Evolutionary conservation across 176 grass and related monocot genomes (phyloP).

Genomic region (Metroxylon sagu): DNA sequence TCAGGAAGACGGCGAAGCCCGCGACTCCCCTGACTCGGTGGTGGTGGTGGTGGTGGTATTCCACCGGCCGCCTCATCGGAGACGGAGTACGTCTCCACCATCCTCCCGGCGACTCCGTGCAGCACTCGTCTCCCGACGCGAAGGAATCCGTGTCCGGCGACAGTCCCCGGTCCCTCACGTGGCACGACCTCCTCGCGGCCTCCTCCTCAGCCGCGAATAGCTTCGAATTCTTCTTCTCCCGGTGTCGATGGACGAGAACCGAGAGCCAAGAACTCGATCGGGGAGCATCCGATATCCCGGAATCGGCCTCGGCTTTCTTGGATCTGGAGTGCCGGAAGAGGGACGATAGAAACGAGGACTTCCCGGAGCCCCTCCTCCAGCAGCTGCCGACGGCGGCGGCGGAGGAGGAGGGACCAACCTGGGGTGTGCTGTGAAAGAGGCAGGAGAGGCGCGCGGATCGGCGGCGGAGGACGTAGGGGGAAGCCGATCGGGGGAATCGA

Average conservation of each 20-base stretch:
- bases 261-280: constrained; percentile 43
- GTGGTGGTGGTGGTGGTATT: too few relatives aligned
- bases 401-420: constrained; percentile 26
- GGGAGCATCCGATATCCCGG: constrained; percentile 1
- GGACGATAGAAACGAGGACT: constrained; percentile 2
- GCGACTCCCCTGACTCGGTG: too few relatives aligned
- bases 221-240: not conserved
- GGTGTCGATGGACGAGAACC: constrained; percentile 13
- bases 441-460: constrained; percentile 25
- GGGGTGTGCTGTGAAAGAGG: constrained; percentile 62
- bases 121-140: not conserved
- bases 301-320: constrained; percentile 3
- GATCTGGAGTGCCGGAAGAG: constrained; percentile 7
- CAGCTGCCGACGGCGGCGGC: not conserved
- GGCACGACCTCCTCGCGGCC: constrained; percentile 1
- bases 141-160: constrained; percentile 15
- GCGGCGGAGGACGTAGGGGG: constrained; percentile 30
- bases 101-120: not conserved
- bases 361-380: not conserved
- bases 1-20: too few relatives aligned
- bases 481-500: constrained; percentile 38
- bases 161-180: constrained; percentile 28
- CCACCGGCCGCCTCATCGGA: constrained; percentile 13
- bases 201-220: constrained; percentile 20
- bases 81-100: constrained; percentile 48